phyloP scores from a whole-genome alignment of 106 monocot species.

The Apostasia shenzhenica region DNA sequence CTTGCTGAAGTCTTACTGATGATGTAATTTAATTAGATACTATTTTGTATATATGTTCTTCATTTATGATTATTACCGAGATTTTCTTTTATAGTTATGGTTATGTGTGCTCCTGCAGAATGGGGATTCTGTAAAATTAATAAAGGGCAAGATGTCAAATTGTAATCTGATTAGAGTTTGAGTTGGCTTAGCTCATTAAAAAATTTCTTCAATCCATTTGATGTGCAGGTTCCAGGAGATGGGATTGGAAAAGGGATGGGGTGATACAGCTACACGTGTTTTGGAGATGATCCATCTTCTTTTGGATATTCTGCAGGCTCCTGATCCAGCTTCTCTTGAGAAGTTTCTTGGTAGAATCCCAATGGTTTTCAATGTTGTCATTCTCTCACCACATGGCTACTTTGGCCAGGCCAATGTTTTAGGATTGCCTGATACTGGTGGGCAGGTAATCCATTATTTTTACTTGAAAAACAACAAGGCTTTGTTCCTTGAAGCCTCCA shows the following conservation, averaged over 20 bases:
- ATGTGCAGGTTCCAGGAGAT: conserved; percentile 69
- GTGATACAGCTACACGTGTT: conserved; percentile 56
- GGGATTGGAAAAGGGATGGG: conserved; percentile 96
- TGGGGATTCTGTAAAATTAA: too few relatives aligned
- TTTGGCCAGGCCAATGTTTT: conserved; percentile 94
- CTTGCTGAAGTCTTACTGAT: too few relatives aligned
- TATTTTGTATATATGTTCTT: too few relatives aligned
- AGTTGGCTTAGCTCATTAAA: not conserved
- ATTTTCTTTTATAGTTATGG: too few relatives aligned
- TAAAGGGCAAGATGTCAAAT: too few relatives aligned
- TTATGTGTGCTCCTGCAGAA: too few relatives aligned
- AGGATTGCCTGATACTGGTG: conserved; percentile 89
- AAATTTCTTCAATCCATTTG: not conserved
- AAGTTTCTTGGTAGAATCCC: conserved; percentile 80
- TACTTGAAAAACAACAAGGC: not conserved
- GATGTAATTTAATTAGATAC: too few relatives aligned
- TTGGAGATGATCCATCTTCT: conserved; percentile 90
- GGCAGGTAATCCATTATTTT: conserved; percentile 52
- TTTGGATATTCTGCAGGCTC: conserved; percentile 85
- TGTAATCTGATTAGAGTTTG: not conserved
- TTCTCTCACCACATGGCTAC: conserved; percentile 91
- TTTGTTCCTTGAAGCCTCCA: not conserved
- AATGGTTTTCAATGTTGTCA: conserved; percentile 92
- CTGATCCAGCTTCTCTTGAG: conserved; percentile 74
- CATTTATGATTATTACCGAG: too few relatives aligned